phyloP scores from a whole-genome alignment of 345 rosid species.

The Litchi chinensis region DNA sequence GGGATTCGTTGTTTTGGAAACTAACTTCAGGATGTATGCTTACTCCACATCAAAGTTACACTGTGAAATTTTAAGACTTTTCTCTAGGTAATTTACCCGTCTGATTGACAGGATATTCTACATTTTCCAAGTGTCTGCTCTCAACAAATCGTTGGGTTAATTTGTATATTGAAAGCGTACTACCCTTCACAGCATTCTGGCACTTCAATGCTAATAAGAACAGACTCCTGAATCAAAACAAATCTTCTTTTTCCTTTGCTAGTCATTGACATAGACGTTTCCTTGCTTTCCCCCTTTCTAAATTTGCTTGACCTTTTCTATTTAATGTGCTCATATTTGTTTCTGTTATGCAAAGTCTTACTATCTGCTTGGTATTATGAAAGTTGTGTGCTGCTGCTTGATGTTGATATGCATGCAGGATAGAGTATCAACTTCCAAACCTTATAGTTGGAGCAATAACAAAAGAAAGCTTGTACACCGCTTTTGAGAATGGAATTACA shows the following conservation, averaged over 20 bases:
- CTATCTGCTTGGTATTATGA: background rate
- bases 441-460: constrained; percentile 90
- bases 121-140: background rate
- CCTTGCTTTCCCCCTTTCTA: background rate
- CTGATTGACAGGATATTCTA: background rate
- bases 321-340: background rate
- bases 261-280: background rate
- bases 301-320: background rate
- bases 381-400: background rate
- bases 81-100: constrained; percentile 60
- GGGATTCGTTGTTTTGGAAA: constrained; percentile 92
- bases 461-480: constrained; percentile 83
- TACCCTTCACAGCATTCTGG: background rate
- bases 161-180: background rate
- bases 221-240: background rate
- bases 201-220: background rate
- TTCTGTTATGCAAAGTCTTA: background rate
- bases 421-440: constrained; percentile 95
- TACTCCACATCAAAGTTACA: constrained; percentile 96
- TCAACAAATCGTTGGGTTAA: background rate
- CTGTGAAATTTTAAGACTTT: constrained; percentile 86
- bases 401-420: constrained; percentile 46
- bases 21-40: constrained; percentile 89
- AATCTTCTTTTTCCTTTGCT: background rate
- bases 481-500: constrained; percentile 91